A percentile compares a stretch with the other conserved stretches of the same genome.
phyloP scores from a whole-genome alignment of 2,329 filamentous ascomycete genomes.

The Aspergillus pseudonomiae region DNA sequence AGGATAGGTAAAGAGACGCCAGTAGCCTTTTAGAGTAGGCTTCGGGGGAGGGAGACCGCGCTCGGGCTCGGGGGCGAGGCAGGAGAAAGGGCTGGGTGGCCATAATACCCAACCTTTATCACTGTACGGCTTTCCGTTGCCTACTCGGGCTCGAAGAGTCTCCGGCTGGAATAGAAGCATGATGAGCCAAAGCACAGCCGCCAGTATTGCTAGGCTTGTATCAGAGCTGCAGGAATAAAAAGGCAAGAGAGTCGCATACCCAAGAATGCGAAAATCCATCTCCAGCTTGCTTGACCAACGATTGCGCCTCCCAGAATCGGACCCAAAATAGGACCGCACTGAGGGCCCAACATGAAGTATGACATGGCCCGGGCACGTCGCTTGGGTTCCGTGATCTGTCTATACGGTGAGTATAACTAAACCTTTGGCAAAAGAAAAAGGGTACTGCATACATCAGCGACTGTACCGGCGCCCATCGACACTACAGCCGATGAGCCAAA shows the following conservation, averaged over 20 bases:
- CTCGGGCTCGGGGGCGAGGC: constrained; percentile 21
- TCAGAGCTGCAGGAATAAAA: constrained; percentile 13
- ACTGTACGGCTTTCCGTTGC: constrained; percentile 38
- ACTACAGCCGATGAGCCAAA: constrained; percentile 47
- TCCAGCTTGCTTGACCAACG: constrained; percentile 39
- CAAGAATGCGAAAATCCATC: constrained; percentile 51
- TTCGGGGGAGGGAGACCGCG: constrained; percentile 29
- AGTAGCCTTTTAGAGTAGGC: constrained; percentile 31
- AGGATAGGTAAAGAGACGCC: constrained; percentile 34
- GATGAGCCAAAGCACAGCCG: constrained; percentile 26
- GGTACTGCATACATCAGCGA: background rate
- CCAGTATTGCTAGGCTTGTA: background rate
- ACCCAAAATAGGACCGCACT: constrained; percentile 49
- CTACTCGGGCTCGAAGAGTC: constrained; percentile 50
- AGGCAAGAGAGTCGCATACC: constrained; percentile 21
- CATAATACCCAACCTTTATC: constrained; percentile 9
- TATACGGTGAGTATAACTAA: background rate
- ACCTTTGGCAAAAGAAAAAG: accelerated
- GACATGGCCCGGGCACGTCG: constrained; percentile 46
- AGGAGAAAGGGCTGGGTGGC: background rate
- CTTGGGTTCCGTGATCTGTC: constrained; percentile 32
- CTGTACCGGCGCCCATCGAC: background rate
- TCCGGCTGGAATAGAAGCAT: constrained; percentile 49
- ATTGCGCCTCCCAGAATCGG: constrained; percentile 49
- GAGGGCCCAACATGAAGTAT: constrained; percentile 48